Evolutionary conservation across 1,284 basidiomycete species (phyloP).

Genomic region (Marasmius oreades): DNA sequence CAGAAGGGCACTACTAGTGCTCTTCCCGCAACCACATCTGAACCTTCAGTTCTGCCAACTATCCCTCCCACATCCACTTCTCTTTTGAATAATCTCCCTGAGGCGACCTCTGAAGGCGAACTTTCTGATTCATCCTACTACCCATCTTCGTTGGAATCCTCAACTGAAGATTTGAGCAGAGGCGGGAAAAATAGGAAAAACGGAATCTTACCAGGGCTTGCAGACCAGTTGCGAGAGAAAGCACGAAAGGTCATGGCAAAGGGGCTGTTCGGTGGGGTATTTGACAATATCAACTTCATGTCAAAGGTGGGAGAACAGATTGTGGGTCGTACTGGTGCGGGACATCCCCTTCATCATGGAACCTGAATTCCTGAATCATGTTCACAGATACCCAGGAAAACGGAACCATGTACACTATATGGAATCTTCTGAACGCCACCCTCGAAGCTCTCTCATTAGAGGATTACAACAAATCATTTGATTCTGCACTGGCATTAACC

Average conservation of each 20-base stretch:
- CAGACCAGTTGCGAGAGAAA: conserved; percentile 17
- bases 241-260: conserved; percentile 18
- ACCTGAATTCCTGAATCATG: not conserved
- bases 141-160: not conserved
- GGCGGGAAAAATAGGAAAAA: not conserved
- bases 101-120: not conserved
- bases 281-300: conserved; percentile 36
- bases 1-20: conserved; percentile 3
- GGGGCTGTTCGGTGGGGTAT: conserved; percentile 21
- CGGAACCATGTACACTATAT: conserved; percentile 26
- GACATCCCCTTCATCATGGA: not conserved
- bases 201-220: conserved; percentile 20
- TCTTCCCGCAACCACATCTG: not conserved
- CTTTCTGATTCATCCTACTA: not conserved
- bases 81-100: not conserved
- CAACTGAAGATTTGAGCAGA: not conserved
- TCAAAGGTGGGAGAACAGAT: conserved; percentile 29
- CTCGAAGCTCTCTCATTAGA: conserved; percentile 19
- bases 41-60: not conserved
- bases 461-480: conserved; percentile 18
- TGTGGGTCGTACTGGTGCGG: conserved; percentile 26
- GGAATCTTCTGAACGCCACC: conserved; percentile 19
- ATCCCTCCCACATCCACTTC: not conserved
- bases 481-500: conserved; percentile 19
- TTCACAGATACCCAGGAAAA: conserved; percentile 26